phyloP scores from a whole-genome alignment of 495 filamentous ascomycete species.

The Podospora pseudocomata region DNA sequence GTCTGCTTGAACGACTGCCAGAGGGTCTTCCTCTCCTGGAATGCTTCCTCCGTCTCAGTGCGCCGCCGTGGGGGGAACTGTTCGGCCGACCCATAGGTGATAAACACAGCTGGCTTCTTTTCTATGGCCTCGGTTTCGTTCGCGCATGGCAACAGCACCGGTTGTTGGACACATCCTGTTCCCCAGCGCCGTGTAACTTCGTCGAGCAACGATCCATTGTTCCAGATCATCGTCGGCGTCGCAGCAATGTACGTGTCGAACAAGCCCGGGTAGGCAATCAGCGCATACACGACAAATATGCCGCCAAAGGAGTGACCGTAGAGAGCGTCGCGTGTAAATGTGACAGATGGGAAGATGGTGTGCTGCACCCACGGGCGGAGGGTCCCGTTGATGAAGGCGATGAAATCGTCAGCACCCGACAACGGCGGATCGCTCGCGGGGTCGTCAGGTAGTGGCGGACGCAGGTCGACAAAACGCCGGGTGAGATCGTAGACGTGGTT shows the following conservation, averaged over 20 bases:
- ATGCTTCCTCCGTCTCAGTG: constrained; percentile 23
- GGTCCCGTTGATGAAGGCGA: constrained; percentile 16
- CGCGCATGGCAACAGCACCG: neutral
- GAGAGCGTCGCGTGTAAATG: constrained; percentile 24
- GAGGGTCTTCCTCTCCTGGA: constrained; percentile 16
- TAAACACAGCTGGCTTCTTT: constrained; percentile 15
- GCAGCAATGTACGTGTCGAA: constrained; percentile 24
- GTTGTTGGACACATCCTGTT: neutral
- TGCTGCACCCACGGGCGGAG: constrained; percentile 23
- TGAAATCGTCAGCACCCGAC: constrained; percentile 18
- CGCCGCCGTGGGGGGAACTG: constrained; percentile 21
- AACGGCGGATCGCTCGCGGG: neutral
- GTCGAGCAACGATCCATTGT: constrained; percentile 18
- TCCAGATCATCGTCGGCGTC: constrained; percentile 16
- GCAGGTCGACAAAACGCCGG: constrained; percentile 21
- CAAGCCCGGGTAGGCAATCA: constrained; percentile 15
- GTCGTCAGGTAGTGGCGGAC: constrained; percentile 7
- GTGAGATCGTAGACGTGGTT: constrained; percentile 20
- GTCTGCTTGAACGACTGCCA: constrained; percentile 15
- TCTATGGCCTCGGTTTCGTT: neutral
- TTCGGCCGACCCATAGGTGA: constrained; percentile 21
- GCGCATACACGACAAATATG: constrained; percentile 18
- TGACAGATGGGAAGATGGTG: constrained; percentile 18
- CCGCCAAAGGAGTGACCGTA: constrained; percentile 26
- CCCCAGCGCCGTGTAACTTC: constrained; percentile 17